A percentile compares a stretch with the other conserved stretches of the same genome.
These are phyloP conservation scores for Sarocladium strictum DNA, from an alignment of 2,329 filamentous ascomycete species.

Conservation along the genomic window DNA sequence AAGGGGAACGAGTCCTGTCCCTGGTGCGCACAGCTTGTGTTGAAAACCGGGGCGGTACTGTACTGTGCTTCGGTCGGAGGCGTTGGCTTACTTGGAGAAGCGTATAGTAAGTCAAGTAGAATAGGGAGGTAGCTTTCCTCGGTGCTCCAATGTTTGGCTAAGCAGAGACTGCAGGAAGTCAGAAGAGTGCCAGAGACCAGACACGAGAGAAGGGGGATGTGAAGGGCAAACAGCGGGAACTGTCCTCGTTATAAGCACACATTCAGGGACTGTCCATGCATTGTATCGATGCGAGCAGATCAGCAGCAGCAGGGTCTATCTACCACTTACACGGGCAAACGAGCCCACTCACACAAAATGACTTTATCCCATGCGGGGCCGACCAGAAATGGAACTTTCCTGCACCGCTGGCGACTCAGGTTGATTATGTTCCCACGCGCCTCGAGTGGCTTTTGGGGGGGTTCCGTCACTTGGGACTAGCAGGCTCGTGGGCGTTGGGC, in stretches of 20 bases:
- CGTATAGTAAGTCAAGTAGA: not conserved
- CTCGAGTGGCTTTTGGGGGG: not conserved
- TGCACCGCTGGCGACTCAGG: not conserved
- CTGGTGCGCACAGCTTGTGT: no score
- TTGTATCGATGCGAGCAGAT: not conserved
- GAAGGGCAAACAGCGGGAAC: not conserved
- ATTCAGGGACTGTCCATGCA: not conserved
- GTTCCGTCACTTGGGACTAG: not conserved
- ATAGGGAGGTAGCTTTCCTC: not conserved
- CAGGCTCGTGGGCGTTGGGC: not conserved
- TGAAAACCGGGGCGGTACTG: no score
- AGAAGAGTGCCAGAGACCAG: not conserved
- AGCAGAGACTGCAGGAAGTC: not conserved
- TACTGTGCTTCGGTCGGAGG: no score
- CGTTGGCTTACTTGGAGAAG: no score
- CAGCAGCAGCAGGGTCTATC: not conserved
- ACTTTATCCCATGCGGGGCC: not conserved
- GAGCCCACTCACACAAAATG: not conserved
- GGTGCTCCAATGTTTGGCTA: not conserved
- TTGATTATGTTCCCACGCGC: not conserved
- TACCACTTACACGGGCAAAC: not conserved
- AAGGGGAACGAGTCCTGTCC: not conserved
- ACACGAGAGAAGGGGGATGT: not conserved
- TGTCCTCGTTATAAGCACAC: not conserved
- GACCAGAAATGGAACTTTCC: not conserved